Evolutionary conservation across 345 rosid species (phyloP).

Genomic region (Hevea brasiliensis): DNA sequence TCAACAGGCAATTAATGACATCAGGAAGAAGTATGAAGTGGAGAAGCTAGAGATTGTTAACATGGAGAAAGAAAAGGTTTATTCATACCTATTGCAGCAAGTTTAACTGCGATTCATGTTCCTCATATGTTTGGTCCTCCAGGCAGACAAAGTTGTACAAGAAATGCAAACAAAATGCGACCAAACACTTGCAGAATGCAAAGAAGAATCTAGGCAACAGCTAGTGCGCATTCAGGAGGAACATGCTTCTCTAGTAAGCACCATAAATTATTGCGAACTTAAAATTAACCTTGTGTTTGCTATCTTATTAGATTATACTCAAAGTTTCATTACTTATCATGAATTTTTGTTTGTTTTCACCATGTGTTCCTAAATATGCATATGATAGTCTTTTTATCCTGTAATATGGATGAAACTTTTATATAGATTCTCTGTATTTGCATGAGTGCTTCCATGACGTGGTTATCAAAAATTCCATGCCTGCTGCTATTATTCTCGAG

Average conservation of each 20-base stretch:
- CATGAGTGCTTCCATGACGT: neutral
- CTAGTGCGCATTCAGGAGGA: constrained; percentile 54
- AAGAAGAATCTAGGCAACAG: constrained; percentile 57
- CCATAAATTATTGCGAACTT: constrained; percentile 24
- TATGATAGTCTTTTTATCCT: neutral
- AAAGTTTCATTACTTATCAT: neutral
- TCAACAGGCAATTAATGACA: constrained; percentile 78
- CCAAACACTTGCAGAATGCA: constrained; percentile 49
- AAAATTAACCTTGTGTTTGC: too few relatives aligned
- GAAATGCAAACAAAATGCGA: constrained; percentile 56
- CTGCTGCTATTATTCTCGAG: neutral
- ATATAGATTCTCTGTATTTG: neutral
- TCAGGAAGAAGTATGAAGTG: constrained; percentile 73
- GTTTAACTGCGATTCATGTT: constrained; percentile 16
- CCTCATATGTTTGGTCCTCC: constrained; percentile 34
- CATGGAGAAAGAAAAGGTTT: constrained; percentile 67
- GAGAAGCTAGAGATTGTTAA: constrained; percentile 70
- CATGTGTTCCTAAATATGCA: too few relatives aligned
- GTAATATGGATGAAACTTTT: neutral
- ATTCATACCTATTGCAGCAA: constrained; percentile 16
- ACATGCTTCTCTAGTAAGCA: constrained; percentile 63
- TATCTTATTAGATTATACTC: neutral
- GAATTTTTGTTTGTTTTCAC: too few relatives aligned
- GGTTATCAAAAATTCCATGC: neutral
- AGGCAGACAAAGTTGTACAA: constrained; percentile 54